A percentile compares a stretch with the other conserved stretches of the same genome.
Evolutionary conservation across 441 rosid species (phyloP).

Genomic region (Melastoma candidum): DNA sequence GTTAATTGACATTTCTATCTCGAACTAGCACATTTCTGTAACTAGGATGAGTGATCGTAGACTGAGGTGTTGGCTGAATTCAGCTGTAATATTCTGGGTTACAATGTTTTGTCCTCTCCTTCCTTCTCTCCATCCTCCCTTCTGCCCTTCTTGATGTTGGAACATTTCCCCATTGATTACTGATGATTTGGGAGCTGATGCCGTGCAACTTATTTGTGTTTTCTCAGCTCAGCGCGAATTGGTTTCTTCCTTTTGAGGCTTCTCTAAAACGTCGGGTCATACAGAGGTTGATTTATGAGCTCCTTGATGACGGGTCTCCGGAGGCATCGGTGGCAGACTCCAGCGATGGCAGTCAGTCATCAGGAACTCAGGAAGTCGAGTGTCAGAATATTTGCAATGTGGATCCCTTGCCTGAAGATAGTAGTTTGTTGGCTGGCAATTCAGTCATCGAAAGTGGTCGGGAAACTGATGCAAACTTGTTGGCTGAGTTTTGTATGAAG

Average conservation of each 20-base stretch:
- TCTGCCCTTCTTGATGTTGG: neutral
- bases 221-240: conserved; percentile 47
- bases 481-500: conserved; percentile 51
- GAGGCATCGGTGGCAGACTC: conserved; percentile 22
- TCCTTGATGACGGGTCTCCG: conserved; percentile 36
- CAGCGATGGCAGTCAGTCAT: conserved; percentile 29
- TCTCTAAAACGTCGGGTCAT: conserved; percentile 61
- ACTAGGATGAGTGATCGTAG: too few species aligned
- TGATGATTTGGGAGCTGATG: conserved; percentile 3
- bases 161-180: conserved; percentile 3
- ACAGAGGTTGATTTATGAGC: conserved; percentile 50
- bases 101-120: too few species aligned
- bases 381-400: conserved; percentile 25
- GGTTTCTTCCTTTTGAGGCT: conserved; percentile 66
- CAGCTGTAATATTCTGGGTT: too few species aligned
- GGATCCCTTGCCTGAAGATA: conserved; percentile 34
- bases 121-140: too few species aligned
- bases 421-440: conserved; percentile 28
- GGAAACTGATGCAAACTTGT: conserved; percentile 67
- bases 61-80: too few species aligned
- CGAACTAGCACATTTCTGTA: too few species aligned
- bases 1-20: too few species aligned
- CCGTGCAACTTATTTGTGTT: too few species aligned
- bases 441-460: conserved; percentile 36
- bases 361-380: conserved; percentile 31